Conservation (phyloP, 768 basidiomycete species). For the Boletus rubropictus region DNA sequence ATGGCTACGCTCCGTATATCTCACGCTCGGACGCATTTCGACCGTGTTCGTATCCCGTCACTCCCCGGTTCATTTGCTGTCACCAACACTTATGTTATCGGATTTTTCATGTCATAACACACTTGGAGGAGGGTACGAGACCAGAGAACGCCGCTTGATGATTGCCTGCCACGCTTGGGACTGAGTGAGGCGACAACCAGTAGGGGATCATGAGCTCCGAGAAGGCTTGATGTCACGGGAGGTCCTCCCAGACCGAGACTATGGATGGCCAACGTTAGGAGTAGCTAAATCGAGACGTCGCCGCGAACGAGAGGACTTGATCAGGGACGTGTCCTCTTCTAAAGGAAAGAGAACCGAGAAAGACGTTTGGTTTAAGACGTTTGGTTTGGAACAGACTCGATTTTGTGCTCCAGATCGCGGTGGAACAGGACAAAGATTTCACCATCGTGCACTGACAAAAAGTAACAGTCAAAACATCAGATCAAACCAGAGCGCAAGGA, state of each 20-base stretch:
- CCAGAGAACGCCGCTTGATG: background rate
- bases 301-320: constrained; percentile 2
- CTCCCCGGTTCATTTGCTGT: background rate
- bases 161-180: background rate
- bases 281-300: background rate
- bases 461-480: background rate
- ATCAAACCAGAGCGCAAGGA: no score
- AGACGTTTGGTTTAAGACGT: background rate
- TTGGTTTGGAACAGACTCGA: background rate
- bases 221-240: background rate
- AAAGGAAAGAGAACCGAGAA: background rate
- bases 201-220: background rate
- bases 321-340: background rate
- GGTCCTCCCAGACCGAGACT: background rate
- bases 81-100: background rate
- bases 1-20: background rate
- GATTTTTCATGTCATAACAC: background rate
- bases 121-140: background rate
- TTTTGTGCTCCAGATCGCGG: background rate
- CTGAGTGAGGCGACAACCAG: background rate
- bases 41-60: background rate
- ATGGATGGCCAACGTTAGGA: background rate
- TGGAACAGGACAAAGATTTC: background rate
- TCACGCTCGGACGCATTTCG: background rate
- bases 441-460: background rate